Base-by-base conservation (phyloP, 2,329 filamentous ascomycete species). In the Dactylonectria estremocensis region DNA sequence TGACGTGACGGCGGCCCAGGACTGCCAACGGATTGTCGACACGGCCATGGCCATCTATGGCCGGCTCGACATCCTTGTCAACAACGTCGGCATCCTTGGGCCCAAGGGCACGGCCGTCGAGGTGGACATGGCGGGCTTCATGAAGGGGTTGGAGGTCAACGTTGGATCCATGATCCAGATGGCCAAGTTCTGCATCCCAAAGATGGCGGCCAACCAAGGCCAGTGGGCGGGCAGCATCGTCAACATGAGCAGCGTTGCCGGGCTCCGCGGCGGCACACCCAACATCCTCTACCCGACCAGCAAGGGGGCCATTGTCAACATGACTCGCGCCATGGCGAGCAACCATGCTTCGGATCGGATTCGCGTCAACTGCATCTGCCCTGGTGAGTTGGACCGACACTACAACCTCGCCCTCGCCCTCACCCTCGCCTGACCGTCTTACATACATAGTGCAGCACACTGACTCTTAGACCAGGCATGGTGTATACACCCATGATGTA, bases 121-220 rank as follows among this genome's bases (percentile, higher is more conserved):
- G 0, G 86, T 91, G 1, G 88, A 92, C 72, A 86, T 90, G 82
- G 83, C 77, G 0, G 81, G 83, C 11, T 93, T 89, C 88, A 82
- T 85, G 0, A 83, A 82, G 57, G 84, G 86, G 0, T 82, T 92
- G 61, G 84, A 90, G 50, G 80, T 91, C 53, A 92, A 92, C 72
- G 88, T 92, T 4, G 85, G 84, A 5, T 90, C 87, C 71, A 92
- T 92, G 90, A 86, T 92, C 33, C 81, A 87, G 61, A 91, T 92
- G 88, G 81, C 83, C 18, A 90, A 91, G 72, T 86, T 88, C 70
- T 85, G 85, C 0, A 86, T 92, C 33, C 90, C 90, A 0, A 85
- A 81, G 3, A 92, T 92, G 90, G 69, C 71, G 24, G 83, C 81
- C 62, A 90, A 91, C 61, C 79, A 83, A 13, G 81, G 81, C 0